Evolutionary conservation across 2,329 filamentous ascomycete species (phyloP), one percentile per base, ranked within the genome.

Genomic region (Thelonectria blattea): DNA sequence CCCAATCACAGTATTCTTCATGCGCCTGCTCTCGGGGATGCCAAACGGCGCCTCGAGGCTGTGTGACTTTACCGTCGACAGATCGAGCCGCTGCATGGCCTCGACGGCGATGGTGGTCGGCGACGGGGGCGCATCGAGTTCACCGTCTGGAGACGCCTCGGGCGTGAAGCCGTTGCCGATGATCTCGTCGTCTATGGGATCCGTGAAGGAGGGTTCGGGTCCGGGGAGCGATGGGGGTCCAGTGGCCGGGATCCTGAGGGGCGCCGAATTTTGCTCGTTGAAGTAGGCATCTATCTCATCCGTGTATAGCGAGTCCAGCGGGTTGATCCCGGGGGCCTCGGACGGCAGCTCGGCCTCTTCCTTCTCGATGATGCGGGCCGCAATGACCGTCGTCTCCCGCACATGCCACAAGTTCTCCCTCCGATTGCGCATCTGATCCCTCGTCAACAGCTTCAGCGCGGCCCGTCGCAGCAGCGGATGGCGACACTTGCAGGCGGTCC

Each of bases 321-420:
- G 17, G 12, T 27, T 52, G 22, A 6, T 15, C 3, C 34, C 32
- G 24, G 34, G 37, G 10, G 9, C 24, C n/a, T 18, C 18, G 14
- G 47, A 32, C 14, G 24, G 37, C 17, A 54, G 8, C 1, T 52
- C 53, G 2, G 59, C 62, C 49, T 79, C 76, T 52, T 80, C 77
- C 1, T 78, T 57, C 46, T 74, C 65, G 1, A 79, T 75, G n/a
- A 76, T 66, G 3, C 74, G 68, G 8, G 67, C 66, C 1, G 74
- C 76, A 3, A 79, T 71, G 10, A 68, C 66, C 0, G 74, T 69
- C 46, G 75, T 69, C 43, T 71, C 67, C 7, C 71, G 68, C 0
- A 71, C 69, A 3, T 75, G 71, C 76, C 78, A 81, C 0, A 80
- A 55, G 37, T 78, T 79, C 61, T 81, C 79, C 7, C 74, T 66